Evolutionary conservation across 2,329 filamentous ascomycete genomes (phyloP).

Genomic region (Phialocephala sp.): DNA sequence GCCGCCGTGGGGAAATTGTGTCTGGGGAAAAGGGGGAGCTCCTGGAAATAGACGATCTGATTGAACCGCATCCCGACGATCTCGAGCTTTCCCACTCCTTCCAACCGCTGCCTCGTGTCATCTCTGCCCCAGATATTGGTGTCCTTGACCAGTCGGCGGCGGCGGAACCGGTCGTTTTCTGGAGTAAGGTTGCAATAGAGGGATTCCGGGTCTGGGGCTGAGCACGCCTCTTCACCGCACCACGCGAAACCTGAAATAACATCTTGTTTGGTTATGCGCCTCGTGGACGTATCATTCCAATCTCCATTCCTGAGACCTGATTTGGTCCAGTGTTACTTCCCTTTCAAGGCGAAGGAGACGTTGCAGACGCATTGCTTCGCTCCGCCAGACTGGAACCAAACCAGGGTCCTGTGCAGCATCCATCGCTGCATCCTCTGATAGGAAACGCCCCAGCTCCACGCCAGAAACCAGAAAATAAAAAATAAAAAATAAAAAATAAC

Average conservation of each 20-base stretch:
- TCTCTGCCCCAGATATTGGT: neutral
- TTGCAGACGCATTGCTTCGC: too few species aligned
- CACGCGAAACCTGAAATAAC: neutral
- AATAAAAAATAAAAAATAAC: neutral
- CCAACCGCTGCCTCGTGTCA: neutral
- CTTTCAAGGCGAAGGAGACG: too few species aligned
- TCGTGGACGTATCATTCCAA: neutral
- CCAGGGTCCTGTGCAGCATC: too few species aligned
- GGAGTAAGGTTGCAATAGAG: neutral
- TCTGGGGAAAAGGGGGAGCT: neutral
- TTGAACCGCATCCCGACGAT: neutral
- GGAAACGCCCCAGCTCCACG: neutral
- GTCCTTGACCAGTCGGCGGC: neutral
- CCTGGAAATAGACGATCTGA: neutral
- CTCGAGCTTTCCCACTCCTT: neutral
- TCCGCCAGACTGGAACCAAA: too few species aligned
- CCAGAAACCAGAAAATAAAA: neutral
- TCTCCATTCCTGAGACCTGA: neutral
- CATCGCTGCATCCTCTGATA: neutral
- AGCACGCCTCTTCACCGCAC: neutral
- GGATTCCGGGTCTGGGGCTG: neutral
- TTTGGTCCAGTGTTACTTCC: too few species aligned
- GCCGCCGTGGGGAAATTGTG: constrained; percentile 2
- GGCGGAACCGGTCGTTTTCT: neutral
- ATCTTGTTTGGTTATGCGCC: neutral